These are phyloP conservation scores for Lathyrus sativus DNA, from an alignment of 306 rosid species.

Conservation along the genomic window DNA sequence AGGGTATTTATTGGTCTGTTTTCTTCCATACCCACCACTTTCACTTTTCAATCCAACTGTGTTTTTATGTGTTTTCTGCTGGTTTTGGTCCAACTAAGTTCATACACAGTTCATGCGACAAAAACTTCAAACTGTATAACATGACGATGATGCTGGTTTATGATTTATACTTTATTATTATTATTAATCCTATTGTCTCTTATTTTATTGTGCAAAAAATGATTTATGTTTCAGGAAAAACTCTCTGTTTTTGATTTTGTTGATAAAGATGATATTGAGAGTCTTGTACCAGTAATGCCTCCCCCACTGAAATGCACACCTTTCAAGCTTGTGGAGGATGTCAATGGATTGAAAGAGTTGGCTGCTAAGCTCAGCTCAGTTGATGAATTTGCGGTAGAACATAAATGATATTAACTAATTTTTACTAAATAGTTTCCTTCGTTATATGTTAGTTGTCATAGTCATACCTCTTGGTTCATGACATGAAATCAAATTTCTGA, in stretches of 20 bases:
- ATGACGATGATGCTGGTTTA: not conserved
- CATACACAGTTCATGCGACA: not conserved
- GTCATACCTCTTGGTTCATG: not conserved
- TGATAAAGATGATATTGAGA: conserved; percentile 55
- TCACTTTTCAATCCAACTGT: not conserved
- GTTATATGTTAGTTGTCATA: not conserved
- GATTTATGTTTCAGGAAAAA: conserved; percentile 60
- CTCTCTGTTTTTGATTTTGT: conserved; percentile 69
- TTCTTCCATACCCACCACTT: not conserved
- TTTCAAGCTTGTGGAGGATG: conserved; percentile 79
- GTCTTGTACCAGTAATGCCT: conserved; percentile 58
- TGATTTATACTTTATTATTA: not conserved
- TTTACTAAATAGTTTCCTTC: conserved; percentile 22
- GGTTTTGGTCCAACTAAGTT: not conserved
- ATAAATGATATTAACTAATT: conserved; percentile 14
- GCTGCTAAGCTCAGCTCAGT: conserved; percentile 69
- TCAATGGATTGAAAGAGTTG: conserved; percentile 80
- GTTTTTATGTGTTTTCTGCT: not conserved
- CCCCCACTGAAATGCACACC: conserved; percentile 64
- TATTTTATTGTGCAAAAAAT: conserved; percentile 17
- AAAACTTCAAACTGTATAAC: not conserved
- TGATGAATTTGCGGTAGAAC: conserved; percentile 85
- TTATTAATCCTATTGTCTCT: conserved; percentile 5
- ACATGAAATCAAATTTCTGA: conserved; percentile 8
- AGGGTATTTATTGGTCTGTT: not conserved